phyloP scores from a whole-genome alignment of 345 rosid species.

The Eucalyptus grandis region DNA sequence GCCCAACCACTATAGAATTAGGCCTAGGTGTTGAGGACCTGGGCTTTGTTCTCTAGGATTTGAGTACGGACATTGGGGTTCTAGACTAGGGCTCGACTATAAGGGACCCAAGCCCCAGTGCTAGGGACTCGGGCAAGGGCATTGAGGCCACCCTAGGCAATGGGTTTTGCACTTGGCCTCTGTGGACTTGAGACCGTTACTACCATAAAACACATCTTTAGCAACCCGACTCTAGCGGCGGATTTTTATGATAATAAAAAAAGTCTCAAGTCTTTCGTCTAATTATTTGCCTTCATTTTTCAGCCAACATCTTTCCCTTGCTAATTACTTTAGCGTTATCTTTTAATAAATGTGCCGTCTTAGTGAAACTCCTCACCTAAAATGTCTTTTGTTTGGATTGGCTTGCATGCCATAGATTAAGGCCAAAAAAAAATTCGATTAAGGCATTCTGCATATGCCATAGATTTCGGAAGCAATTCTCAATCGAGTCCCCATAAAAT shows the following conservation, averaged over 20 bases:
- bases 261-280: no score
- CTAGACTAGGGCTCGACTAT: neutral
- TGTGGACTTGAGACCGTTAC: accelerated
- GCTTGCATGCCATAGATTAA: no score
- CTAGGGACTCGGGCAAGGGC: neutral
- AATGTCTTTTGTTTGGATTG: no score
- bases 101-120: neutral
- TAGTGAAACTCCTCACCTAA: no score
- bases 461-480: neutral
- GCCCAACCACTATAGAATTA: accelerated
- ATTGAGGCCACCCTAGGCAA: neutral
- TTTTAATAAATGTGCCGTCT: no score
- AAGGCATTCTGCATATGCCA: neutral
- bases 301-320: no score
- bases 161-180: neutral
- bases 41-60: accelerated
- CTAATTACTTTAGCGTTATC: no score
- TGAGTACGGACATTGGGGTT: neutral
- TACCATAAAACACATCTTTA: no score
- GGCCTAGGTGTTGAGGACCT: neutral
- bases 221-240: accelerated
- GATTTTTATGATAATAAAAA: no score
- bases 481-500: neutral
- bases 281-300: no score
- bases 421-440: no score